A percentile compares a stretch with the other conserved stretches of the same genome.
These are phyloP conservation scores for Aspergillus egyptiacus DNA, from an alignment of 495 filamentous ascomycete species.

Conservation along the genomic window DNA sequence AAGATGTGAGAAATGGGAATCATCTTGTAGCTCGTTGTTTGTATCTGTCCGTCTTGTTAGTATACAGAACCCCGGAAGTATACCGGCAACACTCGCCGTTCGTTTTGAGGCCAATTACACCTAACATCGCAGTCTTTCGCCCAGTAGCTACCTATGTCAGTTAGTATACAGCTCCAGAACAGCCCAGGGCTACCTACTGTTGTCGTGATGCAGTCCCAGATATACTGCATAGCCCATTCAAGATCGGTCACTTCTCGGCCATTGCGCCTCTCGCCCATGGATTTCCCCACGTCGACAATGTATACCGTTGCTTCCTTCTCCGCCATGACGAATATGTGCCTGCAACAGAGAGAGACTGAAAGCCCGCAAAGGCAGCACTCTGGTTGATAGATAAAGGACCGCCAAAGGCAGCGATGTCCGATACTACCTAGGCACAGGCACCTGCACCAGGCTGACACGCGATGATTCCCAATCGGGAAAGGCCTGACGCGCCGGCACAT, in stretches of 20 bases:
- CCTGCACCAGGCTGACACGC: slow-evolving; percentile 39
- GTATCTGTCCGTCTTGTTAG: slow-evolving; percentile 47
- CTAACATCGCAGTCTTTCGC: slow-evolving; percentile 73
- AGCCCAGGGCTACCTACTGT: slow-evolving; percentile 47
- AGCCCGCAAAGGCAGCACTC: neutral
- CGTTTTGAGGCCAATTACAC: slow-evolving; percentile 77
- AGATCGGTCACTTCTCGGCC: slow-evolving; percentile 77
- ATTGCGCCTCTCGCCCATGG: slow-evolving; percentile 71
- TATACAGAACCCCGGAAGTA: neutral
- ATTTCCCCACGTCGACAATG: slow-evolving; percentile 76
- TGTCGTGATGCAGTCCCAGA: slow-evolving; percentile 91
- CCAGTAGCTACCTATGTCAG: slow-evolving; percentile 63
- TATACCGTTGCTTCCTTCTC: slow-evolving; percentile 93
- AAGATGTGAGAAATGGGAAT: slow-evolving; percentile 70
- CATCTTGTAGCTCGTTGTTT: slow-evolving; percentile 55
- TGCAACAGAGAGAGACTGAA: neutral
- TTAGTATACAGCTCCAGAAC: neutral
- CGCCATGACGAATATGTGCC: slow-evolving; percentile 55
- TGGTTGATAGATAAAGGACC: slow-evolving; percentile 14
- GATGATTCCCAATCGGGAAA: slow-evolving; percentile 39
- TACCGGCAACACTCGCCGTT: slow-evolving; percentile 44
- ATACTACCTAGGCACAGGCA: too few species aligned
- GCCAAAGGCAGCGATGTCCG: slow-evolving; percentile 12
- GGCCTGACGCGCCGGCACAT: slow-evolving; percentile 37
- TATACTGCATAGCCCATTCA: slow-evolving; percentile 84